Evolutionary conservation across 2,329 filamentous ascomycete species (phyloP).

Genomic region (Myriosclerotinia scirpicola): DNA sequence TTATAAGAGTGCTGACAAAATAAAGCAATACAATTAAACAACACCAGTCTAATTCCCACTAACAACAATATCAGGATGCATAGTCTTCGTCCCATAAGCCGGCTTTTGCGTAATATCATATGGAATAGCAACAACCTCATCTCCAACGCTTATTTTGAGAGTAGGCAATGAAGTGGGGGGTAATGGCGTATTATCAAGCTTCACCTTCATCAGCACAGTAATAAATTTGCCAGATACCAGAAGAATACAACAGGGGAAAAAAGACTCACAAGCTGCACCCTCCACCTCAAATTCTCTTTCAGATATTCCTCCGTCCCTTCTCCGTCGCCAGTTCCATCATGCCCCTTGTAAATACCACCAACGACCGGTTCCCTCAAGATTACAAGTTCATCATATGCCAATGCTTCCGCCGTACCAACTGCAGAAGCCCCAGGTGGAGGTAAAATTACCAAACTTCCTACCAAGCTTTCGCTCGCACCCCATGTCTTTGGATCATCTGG

Average conservation of each 20-base stretch:
- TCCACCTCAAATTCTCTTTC: slow-evolving; percentile 34
- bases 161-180: slow-evolving; percentile 25
- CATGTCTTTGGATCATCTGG: slow-evolving; percentile 33
- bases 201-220: background rate
- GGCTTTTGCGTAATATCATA: slow-evolving; percentile 30
- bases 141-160: slow-evolving; percentile 30
- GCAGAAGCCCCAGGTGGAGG: slow-evolving; percentile 27
- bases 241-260: background rate
- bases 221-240: background rate
- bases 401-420: slow-evolving; percentile 23
- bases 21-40: background rate
- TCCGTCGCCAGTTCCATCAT: slow-evolving; percentile 26
- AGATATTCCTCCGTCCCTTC: slow-evolving; percentile 28
- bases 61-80: slow-evolving; percentile 30
- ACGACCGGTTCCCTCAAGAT: slow-evolving; percentile 24
- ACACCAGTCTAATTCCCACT: background rate
- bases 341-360: slow-evolving; percentile 7
- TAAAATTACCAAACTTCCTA: slow-evolving; percentile 34
- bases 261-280: slow-evolving; percentile 34
- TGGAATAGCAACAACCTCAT: slow-evolving; percentile 30
- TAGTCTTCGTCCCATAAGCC: slow-evolving; percentile 30
- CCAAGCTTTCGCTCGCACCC: slow-evolving; percentile 23
- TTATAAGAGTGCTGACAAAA: too few relatives aligned
- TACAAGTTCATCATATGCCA: slow-evolving; percentile 33
- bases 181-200: slow-evolving; percentile 19